Conservation (phyloP, 805 yeast species). For the Saccharomycopsis sp. region DNA sequence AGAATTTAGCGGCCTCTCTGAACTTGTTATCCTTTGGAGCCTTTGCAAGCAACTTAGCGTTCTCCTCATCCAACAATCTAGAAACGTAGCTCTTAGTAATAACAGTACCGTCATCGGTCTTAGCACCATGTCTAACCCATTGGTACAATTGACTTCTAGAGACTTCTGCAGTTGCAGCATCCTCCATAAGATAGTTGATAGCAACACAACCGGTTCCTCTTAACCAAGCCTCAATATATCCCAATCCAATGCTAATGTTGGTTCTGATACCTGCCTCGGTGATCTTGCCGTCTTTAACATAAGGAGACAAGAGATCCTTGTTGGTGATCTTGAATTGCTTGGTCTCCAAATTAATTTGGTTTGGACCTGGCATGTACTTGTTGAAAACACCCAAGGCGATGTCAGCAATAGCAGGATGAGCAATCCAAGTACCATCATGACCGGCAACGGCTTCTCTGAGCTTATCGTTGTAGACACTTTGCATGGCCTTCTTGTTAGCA, state of each 20-base stretch:
- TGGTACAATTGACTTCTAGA: conserved; percentile 67
- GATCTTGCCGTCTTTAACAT: conserved; percentile 49
- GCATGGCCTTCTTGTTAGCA: conserved; percentile 59
- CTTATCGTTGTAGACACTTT: conserved; percentile 61
- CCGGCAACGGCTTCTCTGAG: conserved; percentile 61
- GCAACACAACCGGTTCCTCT: conserved; percentile 69
- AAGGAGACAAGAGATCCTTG: conserved; percentile 55
- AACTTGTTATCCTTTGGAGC: conserved; percentile 42
- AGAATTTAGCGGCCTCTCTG: conserved; percentile 49
- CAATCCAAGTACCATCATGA: conserved; percentile 75
- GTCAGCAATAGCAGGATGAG: conserved; percentile 65
- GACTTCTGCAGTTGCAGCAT: conserved; percentile 76
- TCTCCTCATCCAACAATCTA: conserved; percentile 49
- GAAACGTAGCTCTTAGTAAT: conserved; percentile 47
- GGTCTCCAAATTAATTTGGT: conserved; percentile 44
- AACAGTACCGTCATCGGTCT: conserved; percentile 47
- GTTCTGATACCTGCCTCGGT: conserved; percentile 63
- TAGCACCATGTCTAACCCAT: conserved; percentile 62
- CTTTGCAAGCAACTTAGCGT: conserved; percentile 40
- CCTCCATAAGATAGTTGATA: conserved; percentile 70
- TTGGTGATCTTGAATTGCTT: conserved; percentile 37
- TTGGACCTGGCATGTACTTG: conserved; percentile 70
- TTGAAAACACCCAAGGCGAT: conserved; percentile 63
- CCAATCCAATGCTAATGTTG: conserved; percentile 56
- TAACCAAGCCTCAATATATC: conserved; percentile 71